A percentile compares a stretch with the other conserved stretches of the same genome.
Conservation (phyloP, 768 basidiomycete genomes). For the Mycena rosella region DNA sequence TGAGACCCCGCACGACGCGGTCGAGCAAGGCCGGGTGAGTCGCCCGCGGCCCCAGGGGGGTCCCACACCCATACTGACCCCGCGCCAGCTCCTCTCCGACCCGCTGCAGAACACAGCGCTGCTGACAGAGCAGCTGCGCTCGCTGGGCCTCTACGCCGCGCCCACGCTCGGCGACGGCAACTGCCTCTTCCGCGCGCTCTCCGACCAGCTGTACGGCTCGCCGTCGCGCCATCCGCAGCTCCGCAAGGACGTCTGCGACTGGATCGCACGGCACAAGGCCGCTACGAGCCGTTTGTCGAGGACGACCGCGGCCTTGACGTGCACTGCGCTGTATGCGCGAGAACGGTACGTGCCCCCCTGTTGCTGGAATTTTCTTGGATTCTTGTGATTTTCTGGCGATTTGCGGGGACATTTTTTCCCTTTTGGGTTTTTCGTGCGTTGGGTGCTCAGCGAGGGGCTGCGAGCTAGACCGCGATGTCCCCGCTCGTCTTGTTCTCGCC, state of each 20-base stretch:
- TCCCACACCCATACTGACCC: constrained; percentile 28
- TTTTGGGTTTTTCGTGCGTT: too few species aligned
- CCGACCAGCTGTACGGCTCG: constrained; percentile 88
- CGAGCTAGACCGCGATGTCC: too few species aligned
- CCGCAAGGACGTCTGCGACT: constrained; percentile 84
- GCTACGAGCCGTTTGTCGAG: constrained; percentile 91
- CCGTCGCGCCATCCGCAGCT: constrained; percentile 77
- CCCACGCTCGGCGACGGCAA: constrained; percentile 91
- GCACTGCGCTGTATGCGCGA: constrained; percentile 85
- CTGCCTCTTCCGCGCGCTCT: constrained; percentile 92
- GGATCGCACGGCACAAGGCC: constrained; percentile 77
- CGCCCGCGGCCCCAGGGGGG: constrained; percentile 36
- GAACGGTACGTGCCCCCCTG: constrained; percentile 63
- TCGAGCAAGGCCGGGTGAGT: constrained; percentile 69
- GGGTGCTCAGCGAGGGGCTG: too few species aligned
- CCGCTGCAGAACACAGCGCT: constrained; percentile 74
- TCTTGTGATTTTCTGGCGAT: not conserved
- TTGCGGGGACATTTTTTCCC: not conserved
- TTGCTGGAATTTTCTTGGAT: constrained; percentile 11
- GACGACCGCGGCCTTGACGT: constrained; percentile 80
- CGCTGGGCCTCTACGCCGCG: constrained; percentile 89
- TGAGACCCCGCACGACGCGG: constrained; percentile 70
- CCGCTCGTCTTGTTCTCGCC: too few species aligned
- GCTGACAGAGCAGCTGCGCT: constrained; percentile 79
- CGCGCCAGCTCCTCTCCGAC: constrained; percentile 61